Percentiles rank a stretch among this genome's conserved stretches.
Evolutionary conservation across 164 flowering plant species (phyloP).

Genomic region (Magnolia sinica): DNA sequence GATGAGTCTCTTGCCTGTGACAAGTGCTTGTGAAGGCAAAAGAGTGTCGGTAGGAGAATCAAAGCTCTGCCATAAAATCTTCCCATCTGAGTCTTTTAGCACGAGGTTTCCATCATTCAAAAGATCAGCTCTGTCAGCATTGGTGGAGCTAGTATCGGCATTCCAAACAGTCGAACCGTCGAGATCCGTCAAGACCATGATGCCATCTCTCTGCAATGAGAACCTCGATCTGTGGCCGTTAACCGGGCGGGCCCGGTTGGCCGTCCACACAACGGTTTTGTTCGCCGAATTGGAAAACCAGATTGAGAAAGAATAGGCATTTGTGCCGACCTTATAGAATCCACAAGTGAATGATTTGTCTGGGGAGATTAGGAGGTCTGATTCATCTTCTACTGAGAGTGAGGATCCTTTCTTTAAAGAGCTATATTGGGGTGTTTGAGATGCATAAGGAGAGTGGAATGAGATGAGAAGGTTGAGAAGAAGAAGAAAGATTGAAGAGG

Average conservation of each 20-base stretch:
- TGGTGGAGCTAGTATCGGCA: conserved; percentile 4
- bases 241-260: conserved; percentile 10
- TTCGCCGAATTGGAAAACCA: conserved; percentile 16
- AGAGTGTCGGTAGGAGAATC: conserved; percentile 13
- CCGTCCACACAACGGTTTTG: conserved; percentile 15
- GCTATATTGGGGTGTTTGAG: not conserved
- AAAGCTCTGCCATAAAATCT: conserved; percentile 12
- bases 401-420: conserved; percentile 11
- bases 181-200: not conserved
- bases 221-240: conserved; percentile 6
- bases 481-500: not conserved
- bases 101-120: conserved; percentile 10
- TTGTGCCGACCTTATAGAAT: not conserved
- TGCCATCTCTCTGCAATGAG: not conserved
- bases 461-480: not conserved
- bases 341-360: not conserved
- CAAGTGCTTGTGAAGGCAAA: conserved; percentile 9
- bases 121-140: conserved; percentile 1
- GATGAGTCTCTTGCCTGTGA: conserved; percentile 2
- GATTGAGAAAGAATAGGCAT: conserved; percentile 18
- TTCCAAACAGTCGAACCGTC: conserved; percentile 12
- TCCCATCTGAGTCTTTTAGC: conserved; percentile 3
- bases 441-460: not conserved
- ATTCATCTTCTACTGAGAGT: conserved; percentile 11
- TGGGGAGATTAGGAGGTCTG: conserved; percentile 12